Base-by-base conservation (phyloP, 257 asterid species). In the Buddleja alternifolia region DNA sequence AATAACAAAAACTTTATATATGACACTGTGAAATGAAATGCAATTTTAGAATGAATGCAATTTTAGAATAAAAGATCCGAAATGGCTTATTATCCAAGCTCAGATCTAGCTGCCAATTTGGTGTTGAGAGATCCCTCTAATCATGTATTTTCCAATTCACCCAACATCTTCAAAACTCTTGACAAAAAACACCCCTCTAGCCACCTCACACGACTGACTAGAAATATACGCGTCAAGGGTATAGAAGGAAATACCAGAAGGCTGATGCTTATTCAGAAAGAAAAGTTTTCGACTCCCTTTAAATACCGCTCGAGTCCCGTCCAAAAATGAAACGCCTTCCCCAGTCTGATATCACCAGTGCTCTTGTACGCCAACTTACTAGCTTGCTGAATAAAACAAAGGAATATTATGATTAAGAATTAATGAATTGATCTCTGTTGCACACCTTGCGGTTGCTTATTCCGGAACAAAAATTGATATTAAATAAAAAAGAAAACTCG, bases 321-420 rank as follows among this genome's bases (percentile, higher is more conserved):
- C 99, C 99, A 32, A 93, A 93, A 37, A 93, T 67, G 85, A 87
- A 90, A 24, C 97, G 95, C 73, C 91, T 87, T 21, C 62, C 70
- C 99, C 97, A 93, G 74, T 93, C 96, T 17, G 95, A 76, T 66
- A 93, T 80, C 76, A 93, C 99, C 84, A 88, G 70, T 34, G 94
- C 88, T 80, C 97, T 83, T 12, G 99, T 90, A 41, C 99, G 96
- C 99, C 99, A 88, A 72, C 97, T 93, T 40, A 93, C 97, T 50
- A 80, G 96, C 83, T 93, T 93, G 86, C 97, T 93, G 94, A 34
- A 50, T 9, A 63, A 29, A 55, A 39, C 0, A 66, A 29, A 2
- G 3, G 3, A 5, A 29, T 29, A 1, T 29, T 1, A 29, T 5
- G 34, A 29, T 29, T 29, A 1, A 29, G 34, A 29, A 29, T 29